These are phyloP conservation scores for Tetrapisispora namnaoensis DNA, from an alignment of 805 yeast genomes.

Conservation along the genomic window DNA sequence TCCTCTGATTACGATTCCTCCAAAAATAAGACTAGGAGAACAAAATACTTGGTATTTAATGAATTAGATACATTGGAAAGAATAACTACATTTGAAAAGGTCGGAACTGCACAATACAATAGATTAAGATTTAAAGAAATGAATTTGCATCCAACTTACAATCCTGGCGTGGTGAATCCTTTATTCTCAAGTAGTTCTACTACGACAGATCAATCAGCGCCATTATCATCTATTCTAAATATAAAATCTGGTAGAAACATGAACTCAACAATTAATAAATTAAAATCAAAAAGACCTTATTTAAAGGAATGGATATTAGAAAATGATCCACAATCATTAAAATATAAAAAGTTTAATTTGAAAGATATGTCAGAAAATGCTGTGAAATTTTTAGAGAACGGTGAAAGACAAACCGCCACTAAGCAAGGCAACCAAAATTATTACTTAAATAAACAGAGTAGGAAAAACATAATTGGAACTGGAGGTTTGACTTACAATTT, in stretches of 20 bases:
- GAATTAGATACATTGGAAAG: slow-evolving; percentile 58
- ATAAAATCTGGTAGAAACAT: slow-evolving; percentile 5
- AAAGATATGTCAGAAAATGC: slow-evolving; percentile 32
- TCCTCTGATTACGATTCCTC: slow-evolving; percentile 56
- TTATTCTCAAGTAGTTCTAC: slow-evolving; percentile 17
- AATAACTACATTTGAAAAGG: slow-evolving; percentile 62
- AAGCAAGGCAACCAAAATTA: slow-evolving; percentile 4
- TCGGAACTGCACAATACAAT: slow-evolving; percentile 46
- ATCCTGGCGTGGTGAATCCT: slow-evolving; percentile 27
- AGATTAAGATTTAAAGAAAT: slow-evolving; percentile 60
- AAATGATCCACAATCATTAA: slow-evolving; percentile 37
- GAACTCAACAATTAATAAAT: slow-evolving; percentile 8
- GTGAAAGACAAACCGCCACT: slow-evolving; percentile 9
- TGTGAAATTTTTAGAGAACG: slow-evolving; percentile 31
- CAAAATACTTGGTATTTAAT: slow-evolving; percentile 51
- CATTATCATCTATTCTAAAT: slow-evolving; percentile 14
- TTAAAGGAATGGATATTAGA: slow-evolving; percentile 47
- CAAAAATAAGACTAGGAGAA: slow-evolving; percentile 51
- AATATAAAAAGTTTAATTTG: slow-evolving; percentile 21
- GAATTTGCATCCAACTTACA: slow-evolving; percentile 35
- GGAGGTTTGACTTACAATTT: slow-evolving; percentile 69
- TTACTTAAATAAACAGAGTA: not conserved
- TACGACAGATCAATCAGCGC: slow-evolving; percentile 9
- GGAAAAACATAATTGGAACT: slow-evolving; percentile 44
- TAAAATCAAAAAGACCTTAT: slow-evolving; percentile 36